Base-by-base conservation (phyloP, 1,284 basidiomycete species). In the Ganoderma resinaceum region DNA sequence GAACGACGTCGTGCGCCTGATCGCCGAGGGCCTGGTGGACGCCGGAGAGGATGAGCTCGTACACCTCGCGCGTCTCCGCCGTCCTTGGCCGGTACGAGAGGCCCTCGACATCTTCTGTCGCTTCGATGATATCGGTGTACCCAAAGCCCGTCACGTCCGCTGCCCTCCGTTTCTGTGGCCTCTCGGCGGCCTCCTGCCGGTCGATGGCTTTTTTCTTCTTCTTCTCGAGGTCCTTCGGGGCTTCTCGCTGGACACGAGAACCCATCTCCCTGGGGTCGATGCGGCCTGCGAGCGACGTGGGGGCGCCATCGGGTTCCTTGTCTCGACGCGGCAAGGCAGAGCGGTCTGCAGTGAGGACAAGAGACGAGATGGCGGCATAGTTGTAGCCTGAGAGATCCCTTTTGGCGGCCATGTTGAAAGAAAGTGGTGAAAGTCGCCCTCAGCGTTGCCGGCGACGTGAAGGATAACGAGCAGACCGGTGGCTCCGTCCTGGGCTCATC, bases 241-340 rank as follows among this genome's bases (percentile, higher is more conserved):
- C 89, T 74, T 95, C 89, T 42, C 95, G 88, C 71, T 91, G 84
- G 37, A 95, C 95, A 29, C 96, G 90, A 57, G 95, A 95, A 60
- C 97, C 97, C 98, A 99, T 99, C 73, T 97, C 93, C 72, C 87
- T 89, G 11, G 91, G 89, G 84, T 96, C 92, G 74, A 99, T 98
- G 52, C 94, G 90, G 38, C 98, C 98, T 49, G 91, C 92, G 37
- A 99, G 90, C 16, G 96, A 92, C 66, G 97, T 98, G 20, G 96
- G 95, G 46, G 96, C 95, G 70, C 97, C 97, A 82, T 97, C 96
- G 20, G 97, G 96, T 81, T 99, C 98, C 81, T 93, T 93, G 86
- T 95, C 93, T 71, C 95, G 86, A 66, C 95, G 87, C 35, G 92
- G 92, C 61, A 94, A 82, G 4, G 85, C 87, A 68, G 91, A 91